Base-by-base conservation (phyloP, 805 yeast species). In the Saccharomycopsis sp. region DNA sequence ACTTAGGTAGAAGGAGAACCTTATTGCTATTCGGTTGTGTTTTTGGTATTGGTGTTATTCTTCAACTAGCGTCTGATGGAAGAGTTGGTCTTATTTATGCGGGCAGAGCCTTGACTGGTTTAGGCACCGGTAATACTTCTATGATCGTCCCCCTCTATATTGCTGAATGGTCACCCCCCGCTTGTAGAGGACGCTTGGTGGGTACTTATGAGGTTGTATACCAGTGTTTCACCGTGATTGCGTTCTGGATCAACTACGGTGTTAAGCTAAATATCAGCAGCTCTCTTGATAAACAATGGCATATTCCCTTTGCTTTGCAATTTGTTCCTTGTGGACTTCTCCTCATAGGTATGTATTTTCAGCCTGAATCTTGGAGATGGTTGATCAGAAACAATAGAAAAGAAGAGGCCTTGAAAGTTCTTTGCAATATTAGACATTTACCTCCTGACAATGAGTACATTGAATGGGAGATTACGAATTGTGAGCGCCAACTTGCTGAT, bases 71-170 rank as follows among this genome's bases (percentile, higher is more conserved):
- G 20, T 59, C 66, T 2, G 46, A 61, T 1, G 69, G 70, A 34
- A 77, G 77, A 2, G 69, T 79, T 50, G 78, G 76, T 3, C 73
- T 75, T n/a, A 73, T 79, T 55, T 78, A 79, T 60, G 77, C 80
- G 1, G 85, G 85, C 12, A 71, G 85, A 61, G 76, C 76, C 50
- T 64, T 80, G 53, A 71, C 80, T 24, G 85, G 85, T 5, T 50
- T 81, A 8, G 82, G 82, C 24, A 78, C 79, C 54, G 85, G 85
- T 2, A 75, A 77, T 12, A 71, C 80, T 47, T 73, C 83, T 1
- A 74, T 75, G 65, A 67, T 79, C 57, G 79, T 79, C 0, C 82
- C 83, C 3, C 72, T 77, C 47, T 78, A 75, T 59, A 70, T 78
- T 7, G 70, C 77, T 2, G 81, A 78, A 58, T 72, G 73, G 23